Base-by-base conservation (phyloP, 192 early-diverging fungal genomes). In the Phycomyces nitens region DNA sequence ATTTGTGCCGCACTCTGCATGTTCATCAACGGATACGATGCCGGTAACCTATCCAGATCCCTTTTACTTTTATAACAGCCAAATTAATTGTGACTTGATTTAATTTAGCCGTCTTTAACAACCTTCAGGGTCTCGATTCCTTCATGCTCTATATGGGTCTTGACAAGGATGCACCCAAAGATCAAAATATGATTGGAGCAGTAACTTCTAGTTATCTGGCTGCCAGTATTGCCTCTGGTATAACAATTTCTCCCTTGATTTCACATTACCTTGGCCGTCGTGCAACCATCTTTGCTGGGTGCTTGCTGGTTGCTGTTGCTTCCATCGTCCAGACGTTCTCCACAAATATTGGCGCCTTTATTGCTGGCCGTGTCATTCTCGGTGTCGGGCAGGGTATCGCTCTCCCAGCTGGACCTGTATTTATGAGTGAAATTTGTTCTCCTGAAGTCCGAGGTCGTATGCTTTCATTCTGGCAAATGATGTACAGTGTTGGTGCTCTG, bases 11-110 rank as follows among this genome's bases (percentile, higher is more conserved):
- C 65, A 38, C 57, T 66, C 16, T 29, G 43, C 39, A 66, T 66
- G 65, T 66, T 66, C 56, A 66, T 66, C 49, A 59, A 66, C n/a
- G 65, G 65, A 22, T 66, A 66, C 29, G 65, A 66, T 59, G 65
- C 65, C 21, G 55, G 63, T 65, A 56, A 65, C 53, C 42, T 23
- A 10, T 9, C 16, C 21, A 56, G 53, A n/a, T 43, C 10, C 21
- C 5, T 24, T 21, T 53, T 10, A 26, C 15, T 53, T 26, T 51
- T n/a, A 15, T n/a, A 5, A 15, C 23, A 29, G 8, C 24, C 7
- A 12, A 3, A 18, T 61, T 49, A 10, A 44, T 61, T 11, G 43
- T 38, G 27, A 5, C 16, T 8, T 50, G 8, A n/a, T 27, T 49
- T 49, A 2, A 29, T 51, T 49, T 50, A 65, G 57, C 65, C 12